Base-by-base conservation (phyloP, 768 basidiomycete genomes). In the Tulasnella sp. region DNA sequence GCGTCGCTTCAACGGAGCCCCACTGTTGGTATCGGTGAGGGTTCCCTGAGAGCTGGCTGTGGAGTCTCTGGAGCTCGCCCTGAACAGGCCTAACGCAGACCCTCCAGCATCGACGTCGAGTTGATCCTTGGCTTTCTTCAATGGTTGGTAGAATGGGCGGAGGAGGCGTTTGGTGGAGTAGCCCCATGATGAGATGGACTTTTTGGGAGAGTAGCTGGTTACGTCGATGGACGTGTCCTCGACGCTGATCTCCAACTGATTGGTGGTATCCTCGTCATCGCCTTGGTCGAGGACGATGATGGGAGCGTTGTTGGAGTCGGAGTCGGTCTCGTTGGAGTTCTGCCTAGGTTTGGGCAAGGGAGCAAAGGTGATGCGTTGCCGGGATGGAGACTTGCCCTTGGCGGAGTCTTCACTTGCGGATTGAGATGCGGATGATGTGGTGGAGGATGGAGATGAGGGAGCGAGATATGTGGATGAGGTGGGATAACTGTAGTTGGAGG, bases 291-390 rank as follows among this genome's bases (percentile, higher is more conserved):
- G 69, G 60, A 73, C 67, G 63, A 73, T 63, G 61, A 49, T 41
- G 46, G 57, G 57, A 46, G 49, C 30, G 42, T 34, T 31, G 48
- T 76, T 73, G 52, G 78, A 25, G 45, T 30, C 46, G n/a, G 5
- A 7, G 21, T 75, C 73, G 51, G 78, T 75, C 52, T 80, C 75
- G 27, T 48, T 48, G n/a, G 27, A 21, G 27, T 22, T 22, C 21
- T 21, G 19, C 22, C 80, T 75, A 1, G 87, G 85, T 64, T 87
- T 84, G 0, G 91, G 91, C 17, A 92, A 78, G 1, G 91, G 91
- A 0, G 91, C 90, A 63, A 92, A 92, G 61, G 86, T 80, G 60
- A 92, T 91, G 54, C 66, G n/a, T n/a, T n/a, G 68, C 58, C 63
- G 63, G 49, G 38, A 34, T 41, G 60, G 30, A 42, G 54, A 38